Evolutionary conservation across 495 filamentous ascomycete genomes (phyloP).

Genomic region (Hypoxylon trugodes): DNA sequence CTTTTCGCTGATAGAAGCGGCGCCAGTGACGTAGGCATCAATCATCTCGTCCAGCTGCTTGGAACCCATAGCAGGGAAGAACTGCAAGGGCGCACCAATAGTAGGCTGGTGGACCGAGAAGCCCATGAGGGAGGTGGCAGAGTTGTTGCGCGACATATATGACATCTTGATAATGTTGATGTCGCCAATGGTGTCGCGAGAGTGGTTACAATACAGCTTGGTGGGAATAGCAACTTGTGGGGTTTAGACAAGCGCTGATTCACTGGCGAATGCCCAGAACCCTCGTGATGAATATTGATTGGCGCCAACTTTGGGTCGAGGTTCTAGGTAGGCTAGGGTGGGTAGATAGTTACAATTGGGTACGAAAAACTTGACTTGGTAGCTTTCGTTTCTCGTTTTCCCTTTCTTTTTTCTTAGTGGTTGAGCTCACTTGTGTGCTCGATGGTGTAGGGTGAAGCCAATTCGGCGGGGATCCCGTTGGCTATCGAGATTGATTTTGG

Average conservation of each 20-base stretch:
- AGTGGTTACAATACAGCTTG: slow-evolving; percentile 23
- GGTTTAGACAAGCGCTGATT: slow-evolving; percentile 5
- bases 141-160: slow-evolving; percentile 50
- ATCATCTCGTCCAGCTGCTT: slow-evolving; percentile 62
- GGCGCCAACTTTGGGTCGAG: slow-evolving; percentile 22
- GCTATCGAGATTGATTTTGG: slow-evolving; percentile 1
- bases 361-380: neutral
- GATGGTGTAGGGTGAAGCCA: neutral
- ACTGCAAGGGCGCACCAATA: slow-evolving; percentile 60
- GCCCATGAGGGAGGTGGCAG: slow-evolving; percentile 51
- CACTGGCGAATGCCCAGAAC: slow-evolving; percentile 28
- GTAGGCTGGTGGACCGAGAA: slow-evolving; percentile 60
- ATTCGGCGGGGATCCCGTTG: neutral
- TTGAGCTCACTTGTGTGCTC: neutral
- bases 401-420: no score
- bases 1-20: slow-evolving; percentile 60
- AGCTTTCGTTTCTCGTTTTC: no score
- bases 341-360: neutral
- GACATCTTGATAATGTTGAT: slow-evolving; percentile 41
- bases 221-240: slow-evolving; percentile 11
- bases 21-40: slow-evolving; percentile 58
- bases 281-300: neutral
- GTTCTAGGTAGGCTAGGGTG: neutral
- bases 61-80: slow-evolving; percentile 62
- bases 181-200: neutral